Base-by-base conservation (phyloP, 805 yeast species). In the Starmerella khaoyaiensis region DNA sequence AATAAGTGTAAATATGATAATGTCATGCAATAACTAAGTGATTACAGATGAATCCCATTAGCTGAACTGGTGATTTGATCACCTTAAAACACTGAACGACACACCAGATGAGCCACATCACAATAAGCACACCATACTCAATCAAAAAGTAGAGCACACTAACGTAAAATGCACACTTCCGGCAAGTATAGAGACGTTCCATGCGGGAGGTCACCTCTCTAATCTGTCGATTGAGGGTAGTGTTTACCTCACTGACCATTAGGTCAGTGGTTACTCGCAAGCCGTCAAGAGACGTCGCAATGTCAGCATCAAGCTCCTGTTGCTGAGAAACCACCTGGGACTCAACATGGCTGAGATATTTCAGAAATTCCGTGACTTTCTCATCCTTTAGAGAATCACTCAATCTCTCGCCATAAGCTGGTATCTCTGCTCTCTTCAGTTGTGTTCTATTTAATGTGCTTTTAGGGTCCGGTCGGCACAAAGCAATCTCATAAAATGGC, bases 161-260 rank as follows among this genome's bases (percentile, higher is more conserved):
- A 17, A 30, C 26, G 20, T 39, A 21, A 26, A 42, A 21, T 9
- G 40, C 40, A 22, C 47, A 31, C 18, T 37, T n/a, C 22, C 36
- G 31, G 25, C 36, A 24, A 11, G 40, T 33, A 29, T 35, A 40
- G 23, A 45, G 31, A 27, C 48, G 42, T 19, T 49, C 53, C 38
- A 50, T 38, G 16, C 51, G 48, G 4, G 50, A 35, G 9, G 45
- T 29, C 22, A 46, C 30, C 21, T 49, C 50, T 26, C 55, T 46
- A 29, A 51, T 41, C 32, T 44, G 44, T n/a, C 46, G 41, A 45
- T 46, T 50, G 22, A 51, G 46, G 5, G 47, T 47, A 10, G 53
- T 48, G 41, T 46, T 47, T 27, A 51, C 52, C 35, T 50, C 54
- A 36, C 52, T 40, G 22, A 47, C 47, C 39, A 50, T 43, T 18